Base-by-base conservation (phyloP, 176 grass and related monocot genomes). In the Cenchrus fungigraminus region DNA sequence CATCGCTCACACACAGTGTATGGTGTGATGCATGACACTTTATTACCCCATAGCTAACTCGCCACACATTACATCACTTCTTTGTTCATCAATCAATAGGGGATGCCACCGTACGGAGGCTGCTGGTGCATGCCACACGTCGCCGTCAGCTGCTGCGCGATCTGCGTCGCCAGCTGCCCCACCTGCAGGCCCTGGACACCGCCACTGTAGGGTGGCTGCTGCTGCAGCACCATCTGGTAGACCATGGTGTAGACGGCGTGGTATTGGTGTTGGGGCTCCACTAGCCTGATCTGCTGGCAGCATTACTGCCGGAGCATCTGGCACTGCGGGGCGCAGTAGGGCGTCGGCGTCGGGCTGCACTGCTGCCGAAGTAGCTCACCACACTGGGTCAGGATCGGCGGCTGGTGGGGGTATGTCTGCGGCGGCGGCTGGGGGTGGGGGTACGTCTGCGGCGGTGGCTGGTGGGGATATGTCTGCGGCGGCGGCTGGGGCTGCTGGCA, bases 261-360 rank as follows among this genome's bases (percentile, higher is more conserved):
- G 6, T 56, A 22, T 3, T 34, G 65, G 32, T 81, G 20, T 19
- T 25, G 65, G 1, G 79, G 79, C 79, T 69, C 79, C 19, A 81
- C 79, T 19, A 69, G 64, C 65, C 66, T 81, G 12, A 81, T 1
- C 63, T 81, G 79, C 32, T 57, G 50, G 65, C 79, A 81, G 34
- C 79, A 81, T 65, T 55, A 52, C 32, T 54, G 49, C 16, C 65
- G 32, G 47, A 81, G 19, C 51, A 25, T 13, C 12, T 69, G 32
- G 65, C 79, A 81, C 50, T 69, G 65, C 0, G 79, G 79, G 19
- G 65, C 4, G 49, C 47, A 74, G 49, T 53, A 57, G 32, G 65
- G 65, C 51, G 66, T 81, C 65, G 31, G 31, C 50, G 3, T 0
- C 31, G 79, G 50, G 79, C 50, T 81, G 79, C 79, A 81, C 65